Conservation (phyloP, 1,284 basidiomycete species). For the Pseudozyma flocculosa region DNA sequence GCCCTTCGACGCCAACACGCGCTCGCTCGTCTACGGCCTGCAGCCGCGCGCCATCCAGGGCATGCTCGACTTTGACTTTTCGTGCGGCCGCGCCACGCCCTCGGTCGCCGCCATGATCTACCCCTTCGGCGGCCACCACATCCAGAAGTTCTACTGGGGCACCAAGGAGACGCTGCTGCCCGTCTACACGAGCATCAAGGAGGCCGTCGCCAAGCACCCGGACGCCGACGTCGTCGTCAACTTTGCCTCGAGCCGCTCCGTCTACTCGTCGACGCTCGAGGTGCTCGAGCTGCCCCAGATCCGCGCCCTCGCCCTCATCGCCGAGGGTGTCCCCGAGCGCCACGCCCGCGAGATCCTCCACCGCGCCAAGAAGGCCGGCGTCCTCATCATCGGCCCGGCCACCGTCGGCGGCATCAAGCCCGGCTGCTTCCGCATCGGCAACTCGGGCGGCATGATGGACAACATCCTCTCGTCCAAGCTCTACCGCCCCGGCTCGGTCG, state of each 20-base stretch:
- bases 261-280: slow-evolving; percentile 92
- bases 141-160: slow-evolving; percentile 99
- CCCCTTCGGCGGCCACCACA: slow-evolving; percentile 98
- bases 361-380: slow-evolving; percentile 79
- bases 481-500: slow-evolving; percentile 94
- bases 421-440: slow-evolving; percentile 98
- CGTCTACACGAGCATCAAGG: slow-evolving; percentile 89
- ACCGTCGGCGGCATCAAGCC: slow-evolving; percentile 99
- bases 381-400: slow-evolving; percentile 95
- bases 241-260: slow-evolving; percentile 92
- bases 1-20: slow-evolving; percentile 77
- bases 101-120: slow-evolving; percentile 99
- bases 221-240: slow-evolving; percentile 98
- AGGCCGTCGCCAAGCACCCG: slow-evolving; percentile 91
- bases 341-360: slow-evolving; percentile 95
- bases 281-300: slow-evolving; percentile 72
- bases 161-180: slow-evolving; percentile 97
- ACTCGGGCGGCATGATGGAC: slow-evolving; percentile 99
- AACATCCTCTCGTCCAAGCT: slow-evolving; percentile 99
- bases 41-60: slow-evolving; percentile 99
- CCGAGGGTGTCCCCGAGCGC: slow-evolving; percentile 96
- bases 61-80: slow-evolving; percentile 99
- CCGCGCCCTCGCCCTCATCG: slow-evolving; percentile 88
- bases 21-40: slow-evolving; percentile 95
- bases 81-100: slow-evolving; percentile 88